Evolutionary conservation across 139 green algal species (phyloP).

Genomic region (Marvania coccoides): DNA sequence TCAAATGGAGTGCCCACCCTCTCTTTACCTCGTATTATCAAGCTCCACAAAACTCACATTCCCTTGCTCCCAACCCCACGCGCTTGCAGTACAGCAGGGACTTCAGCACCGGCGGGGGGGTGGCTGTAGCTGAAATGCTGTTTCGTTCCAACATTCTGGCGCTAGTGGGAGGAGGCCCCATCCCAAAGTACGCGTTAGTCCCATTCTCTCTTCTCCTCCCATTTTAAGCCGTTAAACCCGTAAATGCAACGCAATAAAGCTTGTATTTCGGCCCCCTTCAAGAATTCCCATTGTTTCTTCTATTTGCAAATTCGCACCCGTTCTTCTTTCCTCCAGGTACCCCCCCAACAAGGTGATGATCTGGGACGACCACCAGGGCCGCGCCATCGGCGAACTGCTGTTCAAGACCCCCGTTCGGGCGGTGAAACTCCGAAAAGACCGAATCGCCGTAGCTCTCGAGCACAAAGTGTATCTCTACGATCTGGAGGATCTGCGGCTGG

Average conservation of each 20-base stretch:
- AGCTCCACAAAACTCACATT: background rate
- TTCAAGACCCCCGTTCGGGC: slow-evolving; percentile 82
- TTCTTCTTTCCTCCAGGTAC: no score
- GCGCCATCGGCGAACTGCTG: slow-evolving; percentile 90
- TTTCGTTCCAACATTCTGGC: slow-evolving; percentile 95
- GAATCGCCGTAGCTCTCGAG: slow-evolving; percentile 90
- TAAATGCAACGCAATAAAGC: no score
- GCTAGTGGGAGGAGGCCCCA: slow-evolving; percentile 79
- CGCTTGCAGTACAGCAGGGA: slow-evolving; percentile 72
- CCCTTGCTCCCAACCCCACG: background rate
- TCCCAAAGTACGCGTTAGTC: slow-evolving; percentile 71
- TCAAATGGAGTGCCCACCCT: no score
- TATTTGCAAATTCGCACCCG: no score
- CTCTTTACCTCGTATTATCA: no score
- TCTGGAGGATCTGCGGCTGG: slow-evolving; percentile 86
- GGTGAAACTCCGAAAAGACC: slow-evolving; percentile 80
- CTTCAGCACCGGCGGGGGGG: slow-evolving; percentile 61
- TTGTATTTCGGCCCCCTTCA: no score
- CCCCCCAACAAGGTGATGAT: slow-evolving; percentile 95
- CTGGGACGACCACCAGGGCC: slow-evolving; percentile 91
- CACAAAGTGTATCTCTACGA: slow-evolving; percentile 89
- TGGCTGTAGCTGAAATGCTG: slow-evolving; percentile 87
- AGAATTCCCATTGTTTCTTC: no score
- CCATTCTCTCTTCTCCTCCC: no score
- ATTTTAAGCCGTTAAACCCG: no score